A percentile compares a stretch with the other conserved stretches of the same genome.
phyloP scores from a whole-genome alignment of 2,329 filamentous ascomycete species.

The Colletotrichum liaoningense region DNA sequence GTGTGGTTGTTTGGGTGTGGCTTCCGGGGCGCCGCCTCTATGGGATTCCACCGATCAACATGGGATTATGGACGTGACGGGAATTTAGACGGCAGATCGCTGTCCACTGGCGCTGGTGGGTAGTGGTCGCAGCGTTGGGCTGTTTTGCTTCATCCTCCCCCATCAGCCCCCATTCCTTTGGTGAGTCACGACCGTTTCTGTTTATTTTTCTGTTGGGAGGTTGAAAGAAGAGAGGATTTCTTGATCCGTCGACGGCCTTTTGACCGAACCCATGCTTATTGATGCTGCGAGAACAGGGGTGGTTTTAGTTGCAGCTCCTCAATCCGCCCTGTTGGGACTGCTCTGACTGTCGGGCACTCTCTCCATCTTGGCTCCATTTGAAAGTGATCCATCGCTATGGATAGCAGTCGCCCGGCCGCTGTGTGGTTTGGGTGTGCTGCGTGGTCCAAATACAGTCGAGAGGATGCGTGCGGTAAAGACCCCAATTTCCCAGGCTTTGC shows the following conservation, averaged over 20 bases:
- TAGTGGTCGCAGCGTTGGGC: neutral
- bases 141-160: slow-evolving; percentile 4
- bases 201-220: slow-evolving; percentile 1
- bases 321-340: slow-evolving; percentile 17
- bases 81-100: slow-evolving; percentile 24
- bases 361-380: slow-evolving; percentile 11
- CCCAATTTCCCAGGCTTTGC: neutral
- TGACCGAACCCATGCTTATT: neutral
- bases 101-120: neutral
- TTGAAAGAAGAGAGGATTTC: neutral
- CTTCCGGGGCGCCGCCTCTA: slow-evolving; percentile 8
- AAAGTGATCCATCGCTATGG: slow-evolving; percentile 9
- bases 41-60: slow-evolving; percentile 28
- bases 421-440: slow-evolving; percentile 5
- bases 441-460: neutral
- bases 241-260: neutral
- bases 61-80: slow-evolving; percentile 8
- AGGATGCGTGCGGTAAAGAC: neutral
- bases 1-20: slow-evolving; percentile 16
- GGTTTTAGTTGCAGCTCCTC: slow-evolving; percentile 18
- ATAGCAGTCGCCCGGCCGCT: slow-evolving; percentile 27
- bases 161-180: slow-evolving; percentile 5
- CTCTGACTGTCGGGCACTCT: neutral
- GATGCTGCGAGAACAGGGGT: slow-evolving; percentile 5
- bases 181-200: slow-evolving; percentile 30